Percentiles rank a stretch among this genome's conserved stretches.
Evolutionary conservation across 2,329 filamentous ascomycete genomes (phyloP).

Genomic region (Botrytis sinoallii): DNA sequence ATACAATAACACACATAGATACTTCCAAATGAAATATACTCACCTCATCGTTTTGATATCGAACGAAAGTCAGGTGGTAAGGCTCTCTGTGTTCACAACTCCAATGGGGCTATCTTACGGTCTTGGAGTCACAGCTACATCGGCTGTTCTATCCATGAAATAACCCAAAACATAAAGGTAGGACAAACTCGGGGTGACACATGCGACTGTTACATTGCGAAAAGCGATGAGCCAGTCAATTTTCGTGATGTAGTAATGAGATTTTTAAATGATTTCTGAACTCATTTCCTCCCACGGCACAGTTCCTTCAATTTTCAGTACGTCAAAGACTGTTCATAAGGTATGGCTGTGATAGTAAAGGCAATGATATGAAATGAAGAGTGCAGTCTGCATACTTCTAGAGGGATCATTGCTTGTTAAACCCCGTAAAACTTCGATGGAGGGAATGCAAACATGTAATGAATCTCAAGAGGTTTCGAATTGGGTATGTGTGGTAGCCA

Average conservation of each 20-base stretch:
- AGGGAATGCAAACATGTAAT: not conserved
- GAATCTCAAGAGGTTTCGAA: not conserved
- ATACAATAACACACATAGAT: not conserved
- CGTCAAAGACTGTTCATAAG: not conserved
- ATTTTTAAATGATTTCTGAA: not conserved
- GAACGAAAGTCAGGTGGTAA: not conserved
- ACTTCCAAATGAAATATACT: not conserved
- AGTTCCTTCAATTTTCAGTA: not conserved
- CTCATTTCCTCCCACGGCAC: not conserved
- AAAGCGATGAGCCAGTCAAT: not conserved
- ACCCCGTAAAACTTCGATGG: not conserved
- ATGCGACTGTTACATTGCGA: slow-evolving; percentile 11
- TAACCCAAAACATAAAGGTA: not conserved
- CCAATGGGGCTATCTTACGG: not conserved
- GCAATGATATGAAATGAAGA: not conserved
- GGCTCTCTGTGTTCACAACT: not conserved
- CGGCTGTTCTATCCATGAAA: not conserved
- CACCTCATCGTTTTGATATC: not conserved
- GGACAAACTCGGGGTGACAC: slow-evolving; percentile 6
- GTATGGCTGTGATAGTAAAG: not conserved
- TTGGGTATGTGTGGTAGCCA: not conserved
- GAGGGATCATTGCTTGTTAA: not conserved
- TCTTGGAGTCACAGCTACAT: not conserved
- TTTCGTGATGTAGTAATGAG: not conserved
- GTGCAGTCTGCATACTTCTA: not conserved